Evolutionary conservation across 78 protist genomes (phyloP).

Genomic region (Tieghemostelium lacteum): DNA sequence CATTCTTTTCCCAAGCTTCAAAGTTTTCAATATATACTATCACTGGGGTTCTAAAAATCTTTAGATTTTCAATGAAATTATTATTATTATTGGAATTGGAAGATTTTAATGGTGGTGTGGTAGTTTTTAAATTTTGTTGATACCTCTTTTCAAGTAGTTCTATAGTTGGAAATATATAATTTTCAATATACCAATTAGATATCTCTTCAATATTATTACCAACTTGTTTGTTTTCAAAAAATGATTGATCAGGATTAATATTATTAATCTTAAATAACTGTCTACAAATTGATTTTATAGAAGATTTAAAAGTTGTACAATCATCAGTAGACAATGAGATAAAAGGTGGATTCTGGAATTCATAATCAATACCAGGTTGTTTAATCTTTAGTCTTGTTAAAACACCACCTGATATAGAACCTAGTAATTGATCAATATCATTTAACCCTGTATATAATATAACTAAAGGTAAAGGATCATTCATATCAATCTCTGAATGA

Average conservation of each 20-base stretch:
- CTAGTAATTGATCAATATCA: slow-evolving; percentile 1
- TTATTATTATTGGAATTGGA: not conserved
- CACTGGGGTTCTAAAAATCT: slow-evolving; percentile 18
- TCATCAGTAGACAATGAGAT: not conserved
- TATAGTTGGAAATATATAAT: not conserved
- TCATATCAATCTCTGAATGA: not conserved
- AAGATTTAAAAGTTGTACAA: slow-evolving; percentile 3
- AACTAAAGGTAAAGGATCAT: slow-evolving; percentile 5
- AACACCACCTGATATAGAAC: not conserved
- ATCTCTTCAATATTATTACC: not conserved
- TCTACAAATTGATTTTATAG: slow-evolving; percentile 9
- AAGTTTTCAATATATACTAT: slow-evolving; percentile 11
- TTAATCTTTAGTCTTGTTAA: not conserved
- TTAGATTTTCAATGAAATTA: not conserved
- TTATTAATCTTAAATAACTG: not conserved
- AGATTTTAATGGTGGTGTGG: not conserved
- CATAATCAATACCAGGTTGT: not conserved
- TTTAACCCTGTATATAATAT: slow-evolving; percentile 18
- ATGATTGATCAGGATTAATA: no score
- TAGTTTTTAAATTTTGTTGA: not conserved
- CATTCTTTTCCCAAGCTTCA: slow-evolving; percentile 25
- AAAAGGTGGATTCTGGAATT: slow-evolving; percentile 1
- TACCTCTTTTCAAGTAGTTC: not conserved
- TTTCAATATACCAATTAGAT: slow-evolving; percentile 1
- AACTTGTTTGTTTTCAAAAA: no score